phyloP scores from a whole-genome alignment of 2,329 filamentous ascomycete genomes.

The Podosphaera leucotricha region DNA sequence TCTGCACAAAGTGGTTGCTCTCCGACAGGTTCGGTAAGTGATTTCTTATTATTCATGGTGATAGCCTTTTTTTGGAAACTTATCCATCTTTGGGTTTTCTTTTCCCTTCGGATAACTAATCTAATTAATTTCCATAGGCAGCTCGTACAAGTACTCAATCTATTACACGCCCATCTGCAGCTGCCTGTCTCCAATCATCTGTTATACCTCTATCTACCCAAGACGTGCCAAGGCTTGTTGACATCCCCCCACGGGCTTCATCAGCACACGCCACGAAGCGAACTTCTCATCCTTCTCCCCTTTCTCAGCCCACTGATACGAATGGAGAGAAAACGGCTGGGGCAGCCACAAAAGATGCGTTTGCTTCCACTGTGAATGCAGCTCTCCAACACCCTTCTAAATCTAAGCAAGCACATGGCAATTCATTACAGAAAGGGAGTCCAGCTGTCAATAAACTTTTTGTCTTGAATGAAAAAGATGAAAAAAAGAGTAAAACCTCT shows the following conservation, averaged over 20 bases:
- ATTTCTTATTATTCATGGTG: too few species aligned
- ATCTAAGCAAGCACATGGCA: slow-evolving; percentile 14
- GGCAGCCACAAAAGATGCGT: slow-evolving; percentile 18
- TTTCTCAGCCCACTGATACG: slow-evolving; percentile 48
- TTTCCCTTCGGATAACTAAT: not conserved
- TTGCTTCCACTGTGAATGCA: slow-evolving; percentile 16
- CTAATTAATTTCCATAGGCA: not conserved
- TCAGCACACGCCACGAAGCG: slow-evolving; percentile 37
- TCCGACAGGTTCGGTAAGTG: slow-evolving; percentile 41
- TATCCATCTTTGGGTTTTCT: not conserved
- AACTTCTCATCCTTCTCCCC: slow-evolving; percentile 41
- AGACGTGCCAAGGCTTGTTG: slow-evolving; percentile 31
- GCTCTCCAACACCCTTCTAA: slow-evolving; percentile 14
- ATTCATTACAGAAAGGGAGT: slow-evolving; percentile 17
- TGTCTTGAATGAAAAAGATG: slow-evolving; percentile 65
- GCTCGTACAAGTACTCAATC: not conserved
- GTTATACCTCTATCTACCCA: slow-evolving; percentile 17
- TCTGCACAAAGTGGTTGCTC: slow-evolving; percentile 33
- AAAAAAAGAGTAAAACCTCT: slow-evolving; percentile 64
- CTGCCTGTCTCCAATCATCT: not conserved
- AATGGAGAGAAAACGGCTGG: slow-evolving; percentile 23
- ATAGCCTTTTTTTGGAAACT: too few species aligned
- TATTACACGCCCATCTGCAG: not conserved
- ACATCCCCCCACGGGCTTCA: slow-evolving; percentile 36
- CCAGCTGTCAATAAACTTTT: slow-evolving; percentile 66